These are phyloP conservation scores for Diophrys appendiculata DNA, from an alignment of 73 alveolate species.

Conservation along the genomic window DNA sequence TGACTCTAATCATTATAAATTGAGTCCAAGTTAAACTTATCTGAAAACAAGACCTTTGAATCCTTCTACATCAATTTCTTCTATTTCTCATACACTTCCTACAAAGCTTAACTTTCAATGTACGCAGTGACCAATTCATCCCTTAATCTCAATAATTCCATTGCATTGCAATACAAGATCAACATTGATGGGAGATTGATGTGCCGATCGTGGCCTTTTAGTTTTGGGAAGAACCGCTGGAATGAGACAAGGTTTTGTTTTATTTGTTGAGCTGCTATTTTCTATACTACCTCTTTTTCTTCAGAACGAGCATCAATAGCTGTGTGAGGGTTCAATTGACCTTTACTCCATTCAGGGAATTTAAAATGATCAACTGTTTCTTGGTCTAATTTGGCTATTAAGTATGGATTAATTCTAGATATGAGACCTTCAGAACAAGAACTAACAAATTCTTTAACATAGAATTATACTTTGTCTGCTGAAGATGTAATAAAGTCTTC, in stretches of 20 bases:
- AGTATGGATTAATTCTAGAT: slow-evolving; percentile 50
- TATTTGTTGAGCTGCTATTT: slow-evolving; percentile 19
- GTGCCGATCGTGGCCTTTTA: slow-evolving; percentile 38
- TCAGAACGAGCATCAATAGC: slow-evolving; percentile 11
- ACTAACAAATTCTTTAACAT: slow-evolving; percentile 36
- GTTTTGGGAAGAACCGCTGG: slow-evolving; percentile 48
- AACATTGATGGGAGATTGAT: slow-evolving; percentile 51
- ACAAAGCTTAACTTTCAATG: slow-evolving; percentile 40
- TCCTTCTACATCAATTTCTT: slow-evolving; percentile 31
- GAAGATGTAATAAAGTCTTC: slow-evolving; percentile 52
- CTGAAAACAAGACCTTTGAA: slow-evolving; percentile 22
- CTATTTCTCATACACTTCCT: slow-evolving; percentile 46
- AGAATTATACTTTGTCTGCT: slow-evolving; percentile 47
- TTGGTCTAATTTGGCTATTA: slow-evolving; percentile 40
- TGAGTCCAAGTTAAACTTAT: background rate
- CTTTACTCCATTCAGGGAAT: slow-evolving; percentile 17
- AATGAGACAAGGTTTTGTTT: slow-evolving; percentile 15
- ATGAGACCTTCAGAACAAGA: slow-evolving; percentile 1
- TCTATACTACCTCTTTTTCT: slow-evolving; percentile 26
- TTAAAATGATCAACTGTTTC: slow-evolving; percentile 56
- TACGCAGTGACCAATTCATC: slow-evolving; percentile 24
- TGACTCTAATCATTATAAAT: background rate
- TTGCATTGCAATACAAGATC: slow-evolving; percentile 46
- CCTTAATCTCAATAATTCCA: slow-evolving; percentile 54
- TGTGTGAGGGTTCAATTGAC: slow-evolving; percentile 1